phyloP scores from a whole-genome alignment of 768 basidiomycete species.

The Lactifluus hygrophoroides region DNA sequence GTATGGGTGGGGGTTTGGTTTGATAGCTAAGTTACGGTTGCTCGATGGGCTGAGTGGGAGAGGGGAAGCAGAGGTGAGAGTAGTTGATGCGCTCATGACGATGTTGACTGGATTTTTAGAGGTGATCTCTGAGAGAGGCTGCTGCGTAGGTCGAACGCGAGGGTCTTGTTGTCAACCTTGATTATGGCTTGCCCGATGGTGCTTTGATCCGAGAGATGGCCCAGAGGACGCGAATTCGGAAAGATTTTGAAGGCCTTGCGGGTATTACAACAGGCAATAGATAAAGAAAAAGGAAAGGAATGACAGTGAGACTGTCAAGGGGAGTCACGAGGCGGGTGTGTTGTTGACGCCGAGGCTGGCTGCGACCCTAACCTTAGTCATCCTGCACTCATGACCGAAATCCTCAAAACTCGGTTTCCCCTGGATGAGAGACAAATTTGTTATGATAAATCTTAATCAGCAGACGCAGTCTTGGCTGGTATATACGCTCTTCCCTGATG shows the following conservation, averaged over 20 bases:
- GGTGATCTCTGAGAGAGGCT: neutral
- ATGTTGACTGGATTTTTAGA: neutral
- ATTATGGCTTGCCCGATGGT: neutral
- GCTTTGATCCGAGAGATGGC: neutral
- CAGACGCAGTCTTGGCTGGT: no score
- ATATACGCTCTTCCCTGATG: no score
- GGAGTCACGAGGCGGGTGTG: neutral
- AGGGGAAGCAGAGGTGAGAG: neutral
- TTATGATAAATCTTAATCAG: no score
- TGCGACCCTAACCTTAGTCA: no score
- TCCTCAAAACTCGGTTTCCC: no score
- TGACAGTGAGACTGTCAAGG: neutral
- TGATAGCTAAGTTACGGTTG: slow-evolving; percentile 24
- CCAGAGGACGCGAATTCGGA: neutral
- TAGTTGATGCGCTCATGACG: neutral
- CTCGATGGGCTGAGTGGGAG: slow-evolving; percentile 7
- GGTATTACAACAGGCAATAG: neutral
- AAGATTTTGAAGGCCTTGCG: neutral
- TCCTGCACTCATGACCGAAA: no score
- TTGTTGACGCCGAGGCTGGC: no score
- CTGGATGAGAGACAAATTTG: no score
- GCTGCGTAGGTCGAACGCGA: neutral
- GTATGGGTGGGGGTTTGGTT: slow-evolving; percentile 70
- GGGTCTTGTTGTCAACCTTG: neutral
- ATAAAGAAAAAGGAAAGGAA: neutral